Evolutionary conservation across 495 filamentous ascomycete species (phyloP).

Genomic region (Neurospora terricola): DNA sequence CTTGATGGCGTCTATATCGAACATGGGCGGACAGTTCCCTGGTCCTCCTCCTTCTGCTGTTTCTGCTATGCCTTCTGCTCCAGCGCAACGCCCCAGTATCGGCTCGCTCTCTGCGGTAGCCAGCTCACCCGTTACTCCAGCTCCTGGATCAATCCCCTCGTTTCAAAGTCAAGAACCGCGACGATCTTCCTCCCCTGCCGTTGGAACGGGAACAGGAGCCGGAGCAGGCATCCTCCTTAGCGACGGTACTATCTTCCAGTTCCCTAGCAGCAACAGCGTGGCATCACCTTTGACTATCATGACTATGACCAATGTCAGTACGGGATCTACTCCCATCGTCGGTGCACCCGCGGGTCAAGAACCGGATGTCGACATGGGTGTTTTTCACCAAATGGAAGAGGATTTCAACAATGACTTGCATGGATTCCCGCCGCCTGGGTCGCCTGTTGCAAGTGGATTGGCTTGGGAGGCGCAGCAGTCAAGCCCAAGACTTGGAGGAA

Average conservation of each 20-base stretch:
- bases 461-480: not conserved
- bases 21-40: not conserved
- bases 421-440: not conserved
- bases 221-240: not conserved
- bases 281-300: not conserved
- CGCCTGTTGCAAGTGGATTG: not conserved
- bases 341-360: not conserved
- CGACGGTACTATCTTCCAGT: not conserved
- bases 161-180: not conserved
- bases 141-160: not conserved
- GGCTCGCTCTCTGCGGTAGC: not conserved
- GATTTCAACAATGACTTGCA: not conserved
- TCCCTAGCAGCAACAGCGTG: not conserved
- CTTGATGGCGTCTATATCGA: not conserved
- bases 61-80: not conserved
- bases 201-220: not conserved
- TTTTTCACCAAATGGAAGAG: not conserved
- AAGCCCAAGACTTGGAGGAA: not conserved
- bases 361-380: not conserved
- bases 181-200: not conserved
- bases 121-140: not conserved
- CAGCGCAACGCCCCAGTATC: not conserved
- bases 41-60: not conserved
- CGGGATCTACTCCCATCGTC: not conserved
- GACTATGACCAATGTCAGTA: not conserved